Conservation (phyloP, 2,329 filamentous ascomycete genomes). For the Stagonosporopsis cucurbitacearum region DNA sequence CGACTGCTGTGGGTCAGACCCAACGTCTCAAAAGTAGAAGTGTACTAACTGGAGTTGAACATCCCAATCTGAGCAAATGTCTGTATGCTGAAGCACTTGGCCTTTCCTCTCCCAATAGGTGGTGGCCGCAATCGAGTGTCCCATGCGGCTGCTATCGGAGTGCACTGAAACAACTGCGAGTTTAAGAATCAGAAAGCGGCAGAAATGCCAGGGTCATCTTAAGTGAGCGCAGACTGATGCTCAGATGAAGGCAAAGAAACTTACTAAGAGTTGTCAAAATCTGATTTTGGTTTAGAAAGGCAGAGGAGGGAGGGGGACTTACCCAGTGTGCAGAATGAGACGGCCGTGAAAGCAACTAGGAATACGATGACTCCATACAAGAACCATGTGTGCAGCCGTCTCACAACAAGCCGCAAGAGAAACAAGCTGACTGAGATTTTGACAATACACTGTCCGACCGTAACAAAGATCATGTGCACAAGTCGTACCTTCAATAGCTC, state of each 20-base stretch:
- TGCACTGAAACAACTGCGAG: slow-evolving; percentile 53
- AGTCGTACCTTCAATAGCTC: slow-evolving; percentile 50
- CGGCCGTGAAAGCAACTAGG: slow-evolving; percentile 51
- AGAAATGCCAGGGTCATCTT: slow-evolving; percentile 32
- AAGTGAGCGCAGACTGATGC: slow-evolving; percentile 43
- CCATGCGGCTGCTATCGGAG: slow-evolving; percentile 56
- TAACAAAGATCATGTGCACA: slow-evolving; percentile 56
- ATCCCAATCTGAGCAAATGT: slow-evolving; percentile 55
- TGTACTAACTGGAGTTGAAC: slow-evolving; percentile 43
- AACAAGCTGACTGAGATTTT: slow-evolving; percentile 59
- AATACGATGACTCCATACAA: slow-evolving; percentile 54
- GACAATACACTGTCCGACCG: slow-evolving; percentile 53
- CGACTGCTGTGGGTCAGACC: slow-evolving; percentile 24
- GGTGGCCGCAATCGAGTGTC: slow-evolving; percentile 43
- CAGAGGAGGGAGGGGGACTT: too few relatives aligned
- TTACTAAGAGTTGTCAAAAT: not conserved
- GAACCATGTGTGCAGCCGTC: slow-evolving; percentile 51
- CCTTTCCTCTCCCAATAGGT: slow-evolving; percentile 35
- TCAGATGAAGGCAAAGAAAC: slow-evolving; percentile 29
- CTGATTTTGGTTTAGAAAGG: not conserved
- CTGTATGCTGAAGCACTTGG: slow-evolving; percentile 51
- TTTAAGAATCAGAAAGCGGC: not conserved
- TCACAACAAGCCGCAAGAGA: slow-evolving; percentile 52
- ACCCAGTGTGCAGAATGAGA: not conserved
- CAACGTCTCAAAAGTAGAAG: too few relatives aligned